Evolutionary conservation across 306 rosid genomes (phyloP), one percentile per base, ranked within the genome.

Genomic region (Trifolium pratense): DNA sequence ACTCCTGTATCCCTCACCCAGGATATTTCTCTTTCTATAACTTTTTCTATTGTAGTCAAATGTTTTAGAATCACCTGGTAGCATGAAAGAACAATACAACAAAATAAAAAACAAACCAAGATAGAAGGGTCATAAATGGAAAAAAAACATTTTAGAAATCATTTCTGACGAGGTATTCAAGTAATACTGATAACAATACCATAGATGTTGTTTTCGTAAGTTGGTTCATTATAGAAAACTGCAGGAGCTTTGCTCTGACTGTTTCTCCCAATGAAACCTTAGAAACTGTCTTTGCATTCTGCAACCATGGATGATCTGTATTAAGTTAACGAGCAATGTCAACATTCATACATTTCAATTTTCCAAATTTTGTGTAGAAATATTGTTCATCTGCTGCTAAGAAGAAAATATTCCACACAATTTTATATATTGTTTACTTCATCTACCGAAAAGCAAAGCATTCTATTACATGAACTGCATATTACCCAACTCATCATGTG

Each of bases 261-360:
- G 97, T 80, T 83, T 93, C 97, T 65, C 98, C 98, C 13, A 89
- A 80, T 49, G 96, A 89, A 70, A 93, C 85, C 81, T 93, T 85
- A 15, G 98, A 92, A 81, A 92, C 97, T 76, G 78, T 93, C 73
- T 91, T 85, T 76, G 84, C 91, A 93, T 93, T 84, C 74, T 79
- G 97, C 75, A 93, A 58, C 97, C 96, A 93, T 59, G 97, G 90
- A 84, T 93, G 97, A 82, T 86, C 97, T 93, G 92, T 85, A 80
- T 66, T 77, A 16, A 67, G 52, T 43, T 64, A 79, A 77, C 52
- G 42, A 76, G 12, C 20, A 75, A 70, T 14, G 52, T 34, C 9
- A 34, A 34, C 39, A 34, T 34, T 34, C 39, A 9, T 0, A 34
- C 39, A 34, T 34, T 34, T 34, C 39, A 29, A 29, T 29, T 29